Conservation (phyloP, 176 grass and related monocot species). For the Cocos nucifera region DNA sequence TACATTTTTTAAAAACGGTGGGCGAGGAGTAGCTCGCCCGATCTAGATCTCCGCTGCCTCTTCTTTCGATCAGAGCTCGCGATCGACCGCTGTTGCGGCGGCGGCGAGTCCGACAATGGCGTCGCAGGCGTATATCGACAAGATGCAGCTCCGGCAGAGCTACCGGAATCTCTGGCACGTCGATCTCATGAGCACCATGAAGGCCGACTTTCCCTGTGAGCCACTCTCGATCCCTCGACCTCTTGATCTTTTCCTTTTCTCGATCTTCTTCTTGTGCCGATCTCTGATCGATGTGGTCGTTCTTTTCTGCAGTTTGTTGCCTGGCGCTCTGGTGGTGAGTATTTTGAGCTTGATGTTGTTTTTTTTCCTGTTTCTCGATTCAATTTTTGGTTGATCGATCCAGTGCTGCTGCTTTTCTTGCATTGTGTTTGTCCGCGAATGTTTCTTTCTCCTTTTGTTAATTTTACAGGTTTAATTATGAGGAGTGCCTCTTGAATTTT, state of each 20-base stretch:
- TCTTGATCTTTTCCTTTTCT: slow-evolving; percentile 1
- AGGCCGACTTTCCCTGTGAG: slow-evolving; percentile 75
- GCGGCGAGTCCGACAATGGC: slow-evolving; percentile 22
- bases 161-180: slow-evolving; percentile 96
- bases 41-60: too few species aligned
- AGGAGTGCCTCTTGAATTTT: too few species aligned
- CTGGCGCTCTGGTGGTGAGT: slow-evolving; percentile 82
- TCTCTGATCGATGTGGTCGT: too few species aligned
- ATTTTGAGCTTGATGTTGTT: neutral
- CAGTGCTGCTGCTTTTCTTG: neutral
- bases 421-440: too few species aligned
- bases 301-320: slow-evolving; percentile 71
- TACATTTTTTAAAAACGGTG: too few species aligned
- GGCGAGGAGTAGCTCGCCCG: too few species aligned
- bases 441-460: too few species aligned
- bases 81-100: too few species aligned
- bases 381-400: neutral
- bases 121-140: slow-evolving; percentile 64
- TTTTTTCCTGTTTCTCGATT: neutral
- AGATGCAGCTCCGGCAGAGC: slow-evolving; percentile 90
- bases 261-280: neutral
- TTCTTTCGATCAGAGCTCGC: too few species aligned
- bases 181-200: slow-evolving; percentile 62
- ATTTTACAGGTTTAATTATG: too few species aligned
- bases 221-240: neutral